A percentile compares a stretch with the other conserved stretches of the same genome.
Evolutionary conservation across 2,329 filamentous ascomycete species (phyloP).

Genomic region (Orbilia oligospora): DNA sequence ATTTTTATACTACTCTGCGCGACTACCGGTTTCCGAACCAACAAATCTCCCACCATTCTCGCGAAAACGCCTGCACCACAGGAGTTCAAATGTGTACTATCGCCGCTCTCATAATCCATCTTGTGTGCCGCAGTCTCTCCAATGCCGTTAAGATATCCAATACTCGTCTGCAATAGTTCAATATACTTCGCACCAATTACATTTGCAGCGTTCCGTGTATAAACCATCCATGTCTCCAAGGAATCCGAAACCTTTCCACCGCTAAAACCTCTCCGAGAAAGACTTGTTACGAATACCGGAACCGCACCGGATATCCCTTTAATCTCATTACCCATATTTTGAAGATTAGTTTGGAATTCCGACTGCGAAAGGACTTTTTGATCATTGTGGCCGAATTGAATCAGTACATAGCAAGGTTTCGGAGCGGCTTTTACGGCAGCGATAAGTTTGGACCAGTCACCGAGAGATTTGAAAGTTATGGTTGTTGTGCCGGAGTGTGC

Average conservation of each 20-base stretch:
- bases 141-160: constrained; percentile 38
- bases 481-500: constrained; percentile 35
- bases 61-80: constrained; percentile 33
- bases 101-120: constrained; percentile 39
- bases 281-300: constrained; percentile 23
- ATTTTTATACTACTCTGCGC: constrained; percentile 33
- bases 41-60: constrained; percentile 39
- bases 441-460: constrained; percentile 35
- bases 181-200: constrained; percentile 40
- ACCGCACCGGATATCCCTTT: constrained; percentile 23
- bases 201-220: constrained; percentile 30
- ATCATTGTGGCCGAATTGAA: constrained; percentile 39
- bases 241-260: constrained; percentile 24
- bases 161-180: constrained; percentile 33
- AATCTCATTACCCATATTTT: constrained; percentile 36
- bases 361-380: constrained; percentile 24
- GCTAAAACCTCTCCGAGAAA: constrained; percentile 16
- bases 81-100: constrained; percentile 40
- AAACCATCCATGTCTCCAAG: constrained; percentile 40
- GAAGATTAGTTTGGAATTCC: constrained; percentile 33
- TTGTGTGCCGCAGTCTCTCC: constrained; percentile 41
- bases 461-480: constrained; percentile 23
- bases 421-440: constrained; percentile 25
- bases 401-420: constrained; percentile 32
- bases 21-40: constrained; percentile 37